phyloP scores from a whole-genome alignment of 805 yeast genomes.

The Wickerhamomyces chaumierensis region DNA sequence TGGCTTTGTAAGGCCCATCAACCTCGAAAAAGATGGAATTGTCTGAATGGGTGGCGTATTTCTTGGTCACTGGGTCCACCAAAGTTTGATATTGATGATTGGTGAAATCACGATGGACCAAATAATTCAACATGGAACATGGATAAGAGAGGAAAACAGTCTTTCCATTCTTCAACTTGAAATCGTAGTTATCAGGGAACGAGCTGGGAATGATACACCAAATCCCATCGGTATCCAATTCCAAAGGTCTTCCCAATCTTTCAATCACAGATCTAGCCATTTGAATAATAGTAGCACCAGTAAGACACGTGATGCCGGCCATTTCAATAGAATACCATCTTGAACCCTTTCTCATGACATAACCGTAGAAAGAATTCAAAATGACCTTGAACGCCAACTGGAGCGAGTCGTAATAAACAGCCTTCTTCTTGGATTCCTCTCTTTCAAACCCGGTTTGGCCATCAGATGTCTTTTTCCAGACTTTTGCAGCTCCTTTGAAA shows the following conservation, averaged over 20 bases:
- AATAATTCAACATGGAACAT: conserved; percentile 88
- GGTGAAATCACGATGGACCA: conserved; percentile 85
- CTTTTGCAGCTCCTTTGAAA: conserved; percentile 85
- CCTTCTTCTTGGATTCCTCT: conserved; percentile 93
- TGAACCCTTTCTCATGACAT: conserved; percentile 98
- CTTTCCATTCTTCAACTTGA: conserved; percentile 69
- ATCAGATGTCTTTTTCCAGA: conserved; percentile 77
- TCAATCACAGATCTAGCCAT: conserved; percentile 92
- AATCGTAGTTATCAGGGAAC: conserved; percentile 80
- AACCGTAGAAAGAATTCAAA: conserved; percentile 92
- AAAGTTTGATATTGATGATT: conserved; percentile 90
- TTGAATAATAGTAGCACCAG: conserved; percentile 97
- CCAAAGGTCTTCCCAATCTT: conserved; percentile 88
- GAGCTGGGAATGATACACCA: conserved; percentile 96
- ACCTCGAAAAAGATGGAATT: conserved; percentile 96
- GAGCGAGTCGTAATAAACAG: conserved; percentile 84
- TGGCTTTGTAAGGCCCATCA: conserved; percentile 97
- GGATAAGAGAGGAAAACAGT: conserved; percentile 76
- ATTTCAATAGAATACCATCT: conserved; percentile 99
- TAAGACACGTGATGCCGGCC: conserved; percentile 98
- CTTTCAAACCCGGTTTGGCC: conserved; percentile 42
- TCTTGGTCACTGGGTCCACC: conserved; percentile 53
- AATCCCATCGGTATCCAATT: conserved; percentile 97
- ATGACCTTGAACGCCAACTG: conserved; percentile 97
- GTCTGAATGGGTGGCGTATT: conserved; percentile 72